Evolutionary conservation across 495 filamentous ascomycete genomes (phyloP), one percentile per base, ranked within the genome.

Genomic region (Bacidia gigantensis): DNA sequence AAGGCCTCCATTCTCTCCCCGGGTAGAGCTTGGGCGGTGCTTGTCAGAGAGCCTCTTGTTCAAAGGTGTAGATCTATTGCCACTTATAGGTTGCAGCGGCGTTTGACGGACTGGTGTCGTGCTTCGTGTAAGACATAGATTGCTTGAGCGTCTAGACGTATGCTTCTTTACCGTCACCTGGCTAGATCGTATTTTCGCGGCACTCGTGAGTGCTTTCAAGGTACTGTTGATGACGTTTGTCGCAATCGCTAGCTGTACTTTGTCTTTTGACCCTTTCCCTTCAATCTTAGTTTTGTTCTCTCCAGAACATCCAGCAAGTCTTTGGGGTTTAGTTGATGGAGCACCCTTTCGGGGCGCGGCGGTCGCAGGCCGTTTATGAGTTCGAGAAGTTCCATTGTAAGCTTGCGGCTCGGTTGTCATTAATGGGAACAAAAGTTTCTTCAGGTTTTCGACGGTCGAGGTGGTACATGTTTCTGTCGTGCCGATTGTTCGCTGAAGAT

Each of bases 141-240:
- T 48, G 20, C 26, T 52, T 11, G 44, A 32, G 21, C 38, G 21
- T 45, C 40, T 53, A 46, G 26, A 25, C 22, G 40, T 42, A 14
- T 29, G 22, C 53, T 26, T 51, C 26, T 35, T 48, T 49, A 18
- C 40, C 1, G 17, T 40, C 25, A 5, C 14, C 5, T 17, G 12
- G 10, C 9, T 18, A 38, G 26, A 50, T 44, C 56, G 57, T 46
- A 63, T 54, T 60, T 86, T 95, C 20, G 82, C 69, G 2, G 84
- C 83, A 45, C 89, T 84, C 1, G 77, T 77, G 11, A 97, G 74
- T 7, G 76, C 69, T 61, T 86, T 92, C 20, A 92, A 67, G 12
- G 81, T 78, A 25, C 68, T 71, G 68, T 93, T 95, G 55, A 92
- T 81, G 18, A 90, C 76, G 46, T 89, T 82, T 2, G 89, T 90